Evolutionary conservation across 768 basidiomycete species (phyloP).

Genomic region (Tricholomella constricta): DNA sequence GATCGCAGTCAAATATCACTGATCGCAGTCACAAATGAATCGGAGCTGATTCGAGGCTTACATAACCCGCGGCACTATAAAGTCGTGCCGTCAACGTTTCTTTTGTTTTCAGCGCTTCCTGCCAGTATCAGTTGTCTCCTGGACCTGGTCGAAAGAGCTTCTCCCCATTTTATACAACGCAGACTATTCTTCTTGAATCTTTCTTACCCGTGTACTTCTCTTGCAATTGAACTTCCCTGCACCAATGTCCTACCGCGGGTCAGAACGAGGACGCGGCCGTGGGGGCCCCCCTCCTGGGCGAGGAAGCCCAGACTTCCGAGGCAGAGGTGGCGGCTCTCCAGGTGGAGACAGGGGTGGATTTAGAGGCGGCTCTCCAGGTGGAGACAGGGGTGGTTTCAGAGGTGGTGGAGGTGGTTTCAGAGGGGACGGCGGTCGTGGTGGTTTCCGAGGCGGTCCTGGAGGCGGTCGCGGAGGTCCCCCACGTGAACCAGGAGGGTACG

Average conservation of each 20-base stretch:
- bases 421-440: conserved; percentile 14
- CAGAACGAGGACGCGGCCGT: conserved; percentile 38
- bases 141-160: conserved; percentile 18
- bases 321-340: conserved; percentile 14
- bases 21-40: too few species aligned
- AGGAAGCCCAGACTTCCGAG: conserved; percentile 26
- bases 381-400: conserved; percentile 33
- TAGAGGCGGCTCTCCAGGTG: conserved; percentile 14
- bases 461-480: conserved; percentile 27
- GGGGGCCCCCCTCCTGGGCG: conserved; percentile 32
- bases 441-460: conserved; percentile 20
- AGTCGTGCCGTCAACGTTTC: background rate
- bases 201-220: background rate
- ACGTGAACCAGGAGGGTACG: conserved; percentile 42
- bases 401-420: conserved; percentile 15
- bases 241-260: conserved; percentile 30
- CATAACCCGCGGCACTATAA: background rate
- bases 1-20: too few species aligned
- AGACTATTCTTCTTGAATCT: background rate
- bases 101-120: conserved; percentile 12
- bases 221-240: conserved; percentile 3
- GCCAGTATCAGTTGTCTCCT: conserved; percentile 15
- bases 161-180: conserved; percentile 2
- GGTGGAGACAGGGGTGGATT: conserved; percentile 30
- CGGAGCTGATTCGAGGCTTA: background rate